Evolutionary conservation across 2,329 filamentous ascomycete species (phyloP), one percentile per base, ranked within the genome.

Genomic region (Colletotrichum gigasporum): DNA sequence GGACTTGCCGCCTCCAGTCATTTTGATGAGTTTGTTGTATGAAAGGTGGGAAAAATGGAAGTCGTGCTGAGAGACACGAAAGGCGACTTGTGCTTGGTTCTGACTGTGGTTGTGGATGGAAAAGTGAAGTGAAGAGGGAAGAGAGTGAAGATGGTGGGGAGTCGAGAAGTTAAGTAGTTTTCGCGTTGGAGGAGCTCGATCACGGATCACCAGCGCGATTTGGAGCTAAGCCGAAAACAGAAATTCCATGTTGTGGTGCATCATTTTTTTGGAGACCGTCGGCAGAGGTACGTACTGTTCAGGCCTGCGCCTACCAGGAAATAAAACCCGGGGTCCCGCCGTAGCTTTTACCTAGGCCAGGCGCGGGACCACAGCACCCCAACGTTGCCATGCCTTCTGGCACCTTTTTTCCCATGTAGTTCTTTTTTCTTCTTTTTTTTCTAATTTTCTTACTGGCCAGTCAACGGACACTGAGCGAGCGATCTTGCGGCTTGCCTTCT

Each of bases 1-100:
- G 86, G 95, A 97, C 87, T 99, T 99, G 84, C 96, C 96, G 84
- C 95, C 95, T 89, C 95, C 95, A 93, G 96, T 97, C 96, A 99
- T 99, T 92, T 93, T 97, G 91, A 76, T 72, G 71, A 76, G 74
- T 76, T 74, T 71, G 69, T 76, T 73, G 71, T 68, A 73, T 74
- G 68, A 67, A 71, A 72, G 72, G 66, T 59, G 67, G 67, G 52
- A 59, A 67, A 63, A 59, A 52, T 66, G 66, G 66, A 58, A 20
- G 45, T 26, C n/a, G 41, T 10, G 8, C 11, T 59, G 35, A 16
- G 44, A 28, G 59, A 67, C 54, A 26, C 55, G 44, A 14, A 44
- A 37, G 9, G 24, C 34, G 62, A 47, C 52, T 61, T 67, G 47
- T 24, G 63, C 63, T 57, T 65, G 58, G 67, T 69, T 66, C 59